Percentiles rank a stretch among this genome's conserved stretches.
Evolutionary conservation across 2,329 filamentous ascomycete species (phyloP).

Genomic region (Exophiala xenobiotica): DNA sequence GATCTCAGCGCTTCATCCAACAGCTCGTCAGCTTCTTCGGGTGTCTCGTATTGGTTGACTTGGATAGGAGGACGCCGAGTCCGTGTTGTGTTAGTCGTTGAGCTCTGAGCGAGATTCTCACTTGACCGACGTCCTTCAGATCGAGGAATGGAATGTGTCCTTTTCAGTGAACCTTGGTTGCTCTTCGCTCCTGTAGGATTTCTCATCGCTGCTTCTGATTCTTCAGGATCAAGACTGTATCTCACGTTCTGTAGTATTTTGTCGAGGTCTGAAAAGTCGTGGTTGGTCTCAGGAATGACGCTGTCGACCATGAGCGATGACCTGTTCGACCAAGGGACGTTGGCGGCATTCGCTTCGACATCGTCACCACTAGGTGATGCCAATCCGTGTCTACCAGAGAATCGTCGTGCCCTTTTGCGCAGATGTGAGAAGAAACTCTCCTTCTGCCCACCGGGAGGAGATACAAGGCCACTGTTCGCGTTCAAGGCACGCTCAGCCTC

Average conservation of each 20-base stretch:
- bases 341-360: conserved; percentile 87
- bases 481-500: conserved; percentile 89
- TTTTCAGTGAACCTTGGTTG: conserved; percentile 27
- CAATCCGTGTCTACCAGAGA: conserved; percentile 86
- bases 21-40: conserved; percentile 94
- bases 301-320: conserved; percentile 77
- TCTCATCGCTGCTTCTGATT: conserved; percentile 9
- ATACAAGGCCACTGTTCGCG: conserved; percentile 71
- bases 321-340: conserved; percentile 82
- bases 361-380: conserved; percentile 81
- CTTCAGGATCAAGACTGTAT: conserved; percentile 52
- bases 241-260: conserved; percentile 61
- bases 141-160: conserved; percentile 28
- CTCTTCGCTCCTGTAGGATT: conserved; percentile 12
- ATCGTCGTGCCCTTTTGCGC: conserved; percentile 83
- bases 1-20: conserved; percentile 83
- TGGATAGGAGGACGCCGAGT: conserved; percentile 70
- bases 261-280: conserved; percentile 61
- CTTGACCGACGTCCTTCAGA: conserved; percentile 25
- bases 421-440: conserved; percentile 99
- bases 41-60: conserved; percentile 82
- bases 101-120: conserved; percentile 42
- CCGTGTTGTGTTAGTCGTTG: conserved; percentile 70
- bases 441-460: conserved; percentile 76
- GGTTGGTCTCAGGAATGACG: conserved; percentile 37